Base-by-base conservation (phyloP, 305 asterid genomes). In the Andrographis paniculata region DNA sequence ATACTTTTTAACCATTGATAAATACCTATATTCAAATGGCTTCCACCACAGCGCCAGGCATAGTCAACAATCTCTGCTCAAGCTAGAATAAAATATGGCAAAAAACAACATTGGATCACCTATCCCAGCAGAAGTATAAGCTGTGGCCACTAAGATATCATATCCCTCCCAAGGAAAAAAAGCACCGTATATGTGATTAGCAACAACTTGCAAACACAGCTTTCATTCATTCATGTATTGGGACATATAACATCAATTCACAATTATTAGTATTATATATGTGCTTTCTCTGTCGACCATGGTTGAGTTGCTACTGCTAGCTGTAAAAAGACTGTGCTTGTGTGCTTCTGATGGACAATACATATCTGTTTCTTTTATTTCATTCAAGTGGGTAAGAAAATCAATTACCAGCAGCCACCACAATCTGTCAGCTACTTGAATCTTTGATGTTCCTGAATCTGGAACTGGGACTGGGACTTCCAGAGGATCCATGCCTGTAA, bases 231-330 rank as follows among this genome's bases (percentile, higher is more conserved):
- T 14, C 19, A 38, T 38, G 43, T 14, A 38, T 15, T 38, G 43
- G 43, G 43, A 38, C 43, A 15, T 14, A 38, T 38, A 14, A 14
- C 43, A 38, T 38, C 43, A 38, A 38, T 15, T 35, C 16, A n/a
- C 40, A 35, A 35, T 35, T 35, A 35, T 35, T 35, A 35, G 16
- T 12, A n/a, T n/a, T n/a, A n/a, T n/a, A n/a, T n/a, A 6, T 16
- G 18, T n/a, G 43, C 43, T 38, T 38, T 38, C 9, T 20, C 19
- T 35, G 40, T 35, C 33, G 11, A 28, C 33, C 33, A 28, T 28
- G 33, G 33, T 28, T 2, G 33, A 6, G 30, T 28, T 12, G 14
- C 40, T 1, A n/a, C 40, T 35, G 40, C 16, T 12, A 35, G 40
- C 40, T 35, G 40, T 35, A 28, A 28, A 35, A 35, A 35, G 14